Conservation (phyloP, 768 basidiomycete genomes). For the Tylopilus vinaceipallidus region DNA sequence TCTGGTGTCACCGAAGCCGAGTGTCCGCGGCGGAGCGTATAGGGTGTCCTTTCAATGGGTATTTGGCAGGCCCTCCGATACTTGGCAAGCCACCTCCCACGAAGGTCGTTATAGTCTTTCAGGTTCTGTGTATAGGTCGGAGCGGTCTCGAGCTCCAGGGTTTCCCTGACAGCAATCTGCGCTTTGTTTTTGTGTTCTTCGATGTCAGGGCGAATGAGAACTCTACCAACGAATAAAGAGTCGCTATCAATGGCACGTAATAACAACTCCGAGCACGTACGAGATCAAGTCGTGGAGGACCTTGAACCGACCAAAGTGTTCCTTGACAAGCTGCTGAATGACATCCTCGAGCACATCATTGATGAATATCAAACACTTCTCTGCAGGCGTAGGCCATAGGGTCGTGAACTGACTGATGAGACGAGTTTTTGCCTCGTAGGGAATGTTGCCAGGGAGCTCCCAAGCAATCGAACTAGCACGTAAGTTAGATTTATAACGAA, state of each 20-base stretch:
- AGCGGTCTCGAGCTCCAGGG: constrained; percentile 37
- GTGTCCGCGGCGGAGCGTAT: too few relatives aligned
- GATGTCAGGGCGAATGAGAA: constrained; percentile 27
- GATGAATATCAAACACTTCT: constrained; percentile 35
- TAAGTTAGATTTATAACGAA: background rate
- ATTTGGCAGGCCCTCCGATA: constrained; percentile 20
- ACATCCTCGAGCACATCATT: constrained; percentile 31
- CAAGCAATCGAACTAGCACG: constrained; percentile 37
- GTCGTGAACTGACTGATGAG: constrained; percentile 36
- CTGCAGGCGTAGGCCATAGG: constrained; percentile 37
- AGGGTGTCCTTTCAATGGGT: too few relatives aligned
- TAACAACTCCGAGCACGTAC: constrained; percentile 26
- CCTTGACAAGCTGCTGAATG: constrained; percentile 27
- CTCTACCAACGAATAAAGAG: constrained; percentile 20
- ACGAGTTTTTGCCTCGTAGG: constrained; percentile 38
- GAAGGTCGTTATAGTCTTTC: constrained; percentile 20
- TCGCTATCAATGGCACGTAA: too few relatives aligned
- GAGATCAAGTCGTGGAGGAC: constrained; percentile 33
- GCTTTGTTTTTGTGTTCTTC: constrained; percentile 27
- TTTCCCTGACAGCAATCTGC: constrained; percentile 27
- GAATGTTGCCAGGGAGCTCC: constrained; percentile 43
- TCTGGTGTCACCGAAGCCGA: too few relatives aligned
- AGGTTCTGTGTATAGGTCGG: constrained; percentile 41
- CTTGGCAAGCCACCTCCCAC: constrained; percentile 23
- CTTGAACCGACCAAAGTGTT: constrained; percentile 42